Conservation (phyloP, 2,329 filamentous ascomycete genomes). For the Ophiostoma fasciatum region DNA sequence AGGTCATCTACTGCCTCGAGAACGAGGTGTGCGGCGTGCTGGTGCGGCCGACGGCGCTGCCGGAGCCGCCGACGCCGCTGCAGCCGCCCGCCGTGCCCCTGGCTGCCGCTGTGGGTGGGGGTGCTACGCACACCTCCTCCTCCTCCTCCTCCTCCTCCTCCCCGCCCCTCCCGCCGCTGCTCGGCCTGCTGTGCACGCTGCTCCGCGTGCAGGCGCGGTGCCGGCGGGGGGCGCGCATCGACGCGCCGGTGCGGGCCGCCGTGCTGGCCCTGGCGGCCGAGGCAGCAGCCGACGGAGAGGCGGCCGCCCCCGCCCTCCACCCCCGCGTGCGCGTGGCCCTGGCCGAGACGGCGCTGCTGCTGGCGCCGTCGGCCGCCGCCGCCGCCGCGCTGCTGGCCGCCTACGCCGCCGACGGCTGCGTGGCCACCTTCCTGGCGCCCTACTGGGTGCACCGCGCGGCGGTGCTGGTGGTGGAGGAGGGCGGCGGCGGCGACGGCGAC, state of each 20-base stretch:
- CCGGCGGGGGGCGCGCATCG: not conserved
- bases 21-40: constrained; percentile 4
- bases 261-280: not conserved
- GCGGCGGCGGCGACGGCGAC: no score
- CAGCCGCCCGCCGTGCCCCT: constrained; percentile 1
- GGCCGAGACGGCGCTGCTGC: not conserved
- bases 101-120: not conserved
- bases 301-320: no score
- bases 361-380: not conserved
- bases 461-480: not conserved
- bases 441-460: constrained; percentile 3
- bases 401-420: not conserved
- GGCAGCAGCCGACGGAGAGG: no score
- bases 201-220: constrained; percentile 1
- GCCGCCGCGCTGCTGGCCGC: not conserved
- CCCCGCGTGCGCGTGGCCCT: not conserved
- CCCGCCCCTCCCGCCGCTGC: not conserved
- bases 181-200: not conserved
- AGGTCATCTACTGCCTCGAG: constrained; percentile 4
- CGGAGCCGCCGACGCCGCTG: no score
- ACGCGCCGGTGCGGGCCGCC: not conserved
- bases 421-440: constrained; percentile 1
- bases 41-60: constrained; percentile 2
- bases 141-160: no score
- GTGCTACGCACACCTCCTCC: no score